Conservation (phyloP, 352 stramenopile genomes). For the Pythium vanterpoolii region DNA sequence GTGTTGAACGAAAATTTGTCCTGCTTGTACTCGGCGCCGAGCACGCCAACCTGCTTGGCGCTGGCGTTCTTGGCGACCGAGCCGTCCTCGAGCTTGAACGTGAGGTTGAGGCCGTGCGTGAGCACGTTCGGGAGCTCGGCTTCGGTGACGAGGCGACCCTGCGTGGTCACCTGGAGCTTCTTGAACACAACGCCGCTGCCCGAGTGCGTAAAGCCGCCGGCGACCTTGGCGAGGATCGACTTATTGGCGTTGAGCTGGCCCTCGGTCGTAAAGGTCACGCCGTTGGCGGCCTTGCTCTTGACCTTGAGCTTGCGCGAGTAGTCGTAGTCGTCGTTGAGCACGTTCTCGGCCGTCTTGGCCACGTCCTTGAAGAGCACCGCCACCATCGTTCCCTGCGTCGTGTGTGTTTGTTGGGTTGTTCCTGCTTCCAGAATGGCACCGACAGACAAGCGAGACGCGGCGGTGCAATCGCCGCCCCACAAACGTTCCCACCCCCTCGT, state of each 20-base stretch:
- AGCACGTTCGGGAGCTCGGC: slow-evolving; percentile 75
- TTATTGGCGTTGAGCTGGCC: slow-evolving; percentile 78
- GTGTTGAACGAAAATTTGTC: slow-evolving; percentile 65
- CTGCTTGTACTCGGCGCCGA: slow-evolving; percentile 82
- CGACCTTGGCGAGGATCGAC: slow-evolving; percentile 81
- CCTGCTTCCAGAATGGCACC: slow-evolving; percentile 48
- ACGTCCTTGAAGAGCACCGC: slow-evolving; percentile 81
- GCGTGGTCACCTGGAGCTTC: slow-evolving; percentile 85
- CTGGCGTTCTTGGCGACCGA: slow-evolving; percentile 72
- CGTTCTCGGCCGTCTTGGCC: slow-evolving; percentile 72
- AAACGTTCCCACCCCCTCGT: slow-evolving; percentile 5
- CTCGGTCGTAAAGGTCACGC: slow-evolving; percentile 85
- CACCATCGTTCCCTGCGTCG: slow-evolving; percentile 36
- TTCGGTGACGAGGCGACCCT: slow-evolving; percentile 74
- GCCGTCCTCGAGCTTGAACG: slow-evolving; percentile 81
- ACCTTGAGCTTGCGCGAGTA: slow-evolving; percentile 90
- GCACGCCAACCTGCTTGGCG: slow-evolving; percentile 66
- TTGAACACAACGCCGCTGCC: slow-evolving; percentile 71
- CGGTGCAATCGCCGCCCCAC: slow-evolving; percentile 8
- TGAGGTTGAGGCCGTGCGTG: slow-evolving; percentile 74
- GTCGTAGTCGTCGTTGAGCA: slow-evolving; percentile 87
- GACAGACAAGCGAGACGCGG: slow-evolving; percentile 15
- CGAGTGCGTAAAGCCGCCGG: slow-evolving; percentile 68
- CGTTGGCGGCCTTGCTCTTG: slow-evolving; percentile 87
- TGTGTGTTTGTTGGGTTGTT: slow-evolving; percentile 9